Evolutionary conservation across 2,329 filamentous ascomycete species (phyloP), one percentile per base, ranked within the genome.

Genomic region (Atkinsonella hypoxylon): DNA sequence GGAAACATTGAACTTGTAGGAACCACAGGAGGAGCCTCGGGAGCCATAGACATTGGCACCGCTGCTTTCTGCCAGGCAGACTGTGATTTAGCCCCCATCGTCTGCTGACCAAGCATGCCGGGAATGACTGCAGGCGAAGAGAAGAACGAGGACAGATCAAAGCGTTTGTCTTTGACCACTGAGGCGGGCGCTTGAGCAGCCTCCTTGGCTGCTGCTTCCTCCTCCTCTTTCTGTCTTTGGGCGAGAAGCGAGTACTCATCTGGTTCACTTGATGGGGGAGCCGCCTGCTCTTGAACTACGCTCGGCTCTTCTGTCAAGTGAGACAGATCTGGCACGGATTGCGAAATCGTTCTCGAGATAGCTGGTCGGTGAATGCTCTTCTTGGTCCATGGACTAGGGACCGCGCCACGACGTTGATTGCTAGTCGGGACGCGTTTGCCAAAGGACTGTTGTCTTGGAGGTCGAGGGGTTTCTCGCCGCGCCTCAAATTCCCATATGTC

Each of bases 401-500:
- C 55, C 2, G 51, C 53, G n/a, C 56, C 51, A 3, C 61, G 59
- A 40, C 54, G 60, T 4, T 56, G 54, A 4, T 52, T 38, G 20
- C 56, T 54, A 7, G 57, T 49, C n/a, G 55, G 55, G 3, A 59
- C 53, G 10, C 57, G 54, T 30, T 52, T 62, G 45, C 59, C 61
- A 39, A 67, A 66, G 1, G 62, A 58, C 41, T 61, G 61, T 22
- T 64, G 59, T n/a, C 57, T 57, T 34, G 56, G 48, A 20, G 62
- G 57, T 5, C 55, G 61, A 10, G 73, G 71, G 1, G 69, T 68
- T 7, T 68, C 64, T 12, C 77, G 71, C 49, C 72, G 68, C 11
- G 77, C 78, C 58, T 81, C 78, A 22, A 79, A 58, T 32, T 76
- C 77, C 77, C 78, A 82, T 11, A 82, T 69, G 55, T 81, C 67